Evolutionary conservation across 1,284 basidiomycete genomes (phyloP), one percentile per base, ranked within the genome.

Genomic region (Rhodotorula sp.): DNA sequence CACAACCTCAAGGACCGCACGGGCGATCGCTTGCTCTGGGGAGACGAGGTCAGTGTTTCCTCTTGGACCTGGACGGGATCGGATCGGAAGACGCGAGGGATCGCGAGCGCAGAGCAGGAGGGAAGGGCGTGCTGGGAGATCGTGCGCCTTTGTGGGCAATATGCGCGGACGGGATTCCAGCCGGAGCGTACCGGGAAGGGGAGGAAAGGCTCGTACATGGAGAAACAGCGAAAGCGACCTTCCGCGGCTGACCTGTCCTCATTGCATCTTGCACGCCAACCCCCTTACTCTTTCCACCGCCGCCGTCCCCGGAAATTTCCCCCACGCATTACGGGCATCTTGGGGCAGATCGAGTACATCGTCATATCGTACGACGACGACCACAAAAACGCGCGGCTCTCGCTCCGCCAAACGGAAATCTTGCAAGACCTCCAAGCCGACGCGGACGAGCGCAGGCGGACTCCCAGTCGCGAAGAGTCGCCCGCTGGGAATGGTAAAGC

Each of bases 11-110:
- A 96, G 85, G 90, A 93, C 79, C 86, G 93, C 69, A 86, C 87
- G n/a, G 94, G 93, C 17, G 95, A 99, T 79, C 89, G 90, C 71
- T 83, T 99, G 60, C 86, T 97, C n/a, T 99, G 96, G 96, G 96
- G 96, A 44, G 96, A 99, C 79, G 96, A 99, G 88, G 94, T 94
- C 78, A 26, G 58, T 12, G 10, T 30, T 74, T 74, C 71, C 1
- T 45, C 18, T 29, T 37, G 24, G 46, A 63, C 55, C 53, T 30
- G 30, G 53, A 17, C 12, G 12, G 20, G 53, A 54, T 7, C 15
- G 48, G 4, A 49, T 24, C 53, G 53, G 26, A n/a, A 3, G 10
- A 17, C 17, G 26, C 26, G 29, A 54, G 17, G 26, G 26, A 29
- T n/a, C 26, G 53, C 17, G 53, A 30, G 7, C n/a, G n/a, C 0